Evolutionary conservation across 2,329 filamentous ascomycete species (phyloP), one percentile per base, ranked within the genome.

Genomic region (Botrytis byssoidea): DNA sequence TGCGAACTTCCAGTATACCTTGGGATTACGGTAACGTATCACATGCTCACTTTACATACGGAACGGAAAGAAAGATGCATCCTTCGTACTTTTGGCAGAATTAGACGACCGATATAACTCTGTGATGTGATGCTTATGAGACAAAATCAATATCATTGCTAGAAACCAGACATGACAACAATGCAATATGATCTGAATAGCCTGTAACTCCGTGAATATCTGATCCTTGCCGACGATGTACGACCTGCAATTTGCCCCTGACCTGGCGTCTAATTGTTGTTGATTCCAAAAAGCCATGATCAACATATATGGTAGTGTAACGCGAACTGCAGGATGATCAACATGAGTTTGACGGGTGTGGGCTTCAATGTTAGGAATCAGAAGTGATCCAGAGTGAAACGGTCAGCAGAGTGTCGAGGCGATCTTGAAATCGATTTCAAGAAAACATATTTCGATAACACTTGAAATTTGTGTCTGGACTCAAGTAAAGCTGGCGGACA

Each of bases 261-360:
- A 22, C 25, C 12, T 29, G 25, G 32, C 35, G 16, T 40, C 37
- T 51, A 22, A 1, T 61, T 40, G 10, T 48, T 32, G 22, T 18
- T 51, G 32, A 55, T 51, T 55, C n/a, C 32, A 37, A 25, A 7
- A 67, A 67, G 65, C 29, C 65, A 55, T 55, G 65, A 67, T 67
- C 65, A 40, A 10, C 46, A 48, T n/a, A 55, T 40, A 35, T 35
- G 16, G 29, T 22, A 12, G 32, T 66, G 70, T 66, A 29, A 72
- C 70, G 46, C 29, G 20, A 67, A 67, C 35, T 66, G 70, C 61
- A 37, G 70, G 61, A 67, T 65, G 70, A 20, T 44, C 60, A 67
- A 72, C n/a, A 59, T 42, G 44, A 25, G 46, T 55, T 72, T 51
- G 18, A 55, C 44, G 65, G 22, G 35, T 61, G 22, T 22, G 1